Base-by-base conservation (phyloP, 495 filamentous ascomycete species). In the Talaromyces trachyspermus region DNA sequence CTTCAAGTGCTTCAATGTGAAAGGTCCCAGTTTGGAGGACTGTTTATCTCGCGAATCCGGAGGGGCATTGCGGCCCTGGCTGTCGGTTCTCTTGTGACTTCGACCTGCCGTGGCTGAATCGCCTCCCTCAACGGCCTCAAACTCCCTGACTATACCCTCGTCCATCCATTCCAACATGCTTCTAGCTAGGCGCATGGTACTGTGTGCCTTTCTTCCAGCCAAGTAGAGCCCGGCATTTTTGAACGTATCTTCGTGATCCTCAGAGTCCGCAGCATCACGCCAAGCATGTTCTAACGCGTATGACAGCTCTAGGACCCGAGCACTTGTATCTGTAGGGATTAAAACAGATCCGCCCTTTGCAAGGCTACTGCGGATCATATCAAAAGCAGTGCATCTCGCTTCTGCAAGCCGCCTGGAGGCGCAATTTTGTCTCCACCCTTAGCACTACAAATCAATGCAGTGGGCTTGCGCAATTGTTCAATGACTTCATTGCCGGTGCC, bases 131-230 rank as follows among this genome's bases (percentile, higher is more conserved):
- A 84, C 80, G 2, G 84, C 81, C 63, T 99, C 94, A 48, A 95
- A 94, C 52, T 96, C 89, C 39, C 84, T 78, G 43, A 95, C 79
- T 41, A 99, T 89, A 40, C 77, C 83, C 54, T 95, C 89, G 56
- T 96, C 89, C 89, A 96, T 97, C 92, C 92, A 99, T 61, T 99
- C 92, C 45, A 97, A 67, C 89, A 97, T 95, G 60, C 91, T 96
- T 51, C 89, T 77, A 12, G 90, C 86, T 46, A 95, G 82, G 47
- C 84, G 71, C 82, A 95, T 88, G 1, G 88, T 91, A 19, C 85
- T 86, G 43, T 80, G 77, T 43, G 85, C 81, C 51, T 83, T 90
- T 39, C 78, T 83, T 15, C 87, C 88, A 0, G 87, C 91, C 27
- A 99, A 65, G 59, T 89, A 96, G 0, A 95, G 65, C 46, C 81